A percentile compares a stretch with the other conserved stretches of the same genome.
Conservation (phyloP, 2,329 filamentous ascomycete species). For the Colletotrichum sp. region DNA sequence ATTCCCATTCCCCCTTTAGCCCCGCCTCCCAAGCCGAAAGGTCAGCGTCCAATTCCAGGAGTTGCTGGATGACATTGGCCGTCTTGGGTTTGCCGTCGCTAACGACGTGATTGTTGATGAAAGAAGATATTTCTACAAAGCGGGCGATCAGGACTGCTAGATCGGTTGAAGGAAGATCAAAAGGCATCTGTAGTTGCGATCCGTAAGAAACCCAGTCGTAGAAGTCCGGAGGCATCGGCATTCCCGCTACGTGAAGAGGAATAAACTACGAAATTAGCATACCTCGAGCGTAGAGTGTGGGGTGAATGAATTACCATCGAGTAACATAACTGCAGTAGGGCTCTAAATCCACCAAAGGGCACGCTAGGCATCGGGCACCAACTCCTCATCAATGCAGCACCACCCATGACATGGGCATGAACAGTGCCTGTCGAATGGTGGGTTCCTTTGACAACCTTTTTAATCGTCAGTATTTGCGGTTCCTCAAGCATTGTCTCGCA, state of each 20-base stretch:
- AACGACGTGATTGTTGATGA: slow-evolving; percentile 36
- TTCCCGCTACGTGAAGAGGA: slow-evolving; percentile 44
- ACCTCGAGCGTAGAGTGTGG: neutral
- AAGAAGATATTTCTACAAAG: slow-evolving; percentile 43
- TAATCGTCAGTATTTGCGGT: slow-evolving; percentile 21
- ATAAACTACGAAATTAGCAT: slow-evolving; percentile 43
- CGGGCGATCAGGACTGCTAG: slow-evolving; percentile 45
- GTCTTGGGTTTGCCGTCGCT: slow-evolving; percentile 41
- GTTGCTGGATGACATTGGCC: slow-evolving; percentile 39
- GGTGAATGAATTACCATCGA: slow-evolving; percentile 51
- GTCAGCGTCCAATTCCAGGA: slow-evolving; percentile 43
- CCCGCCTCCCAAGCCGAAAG: slow-evolving; percentile 44
- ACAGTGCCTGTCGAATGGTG: slow-evolving; percentile 54
- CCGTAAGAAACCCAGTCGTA: slow-evolving; percentile 49
- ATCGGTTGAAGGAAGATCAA: slow-evolving; percentile 44
- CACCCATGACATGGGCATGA: slow-evolving; percentile 64
- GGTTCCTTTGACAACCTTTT: slow-evolving; percentile 51
- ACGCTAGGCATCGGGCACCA: slow-evolving; percentile 43
- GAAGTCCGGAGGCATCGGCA: slow-evolving; percentile 43
- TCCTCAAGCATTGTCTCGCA: neutral
- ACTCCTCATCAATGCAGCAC: slow-evolving; percentile 60
- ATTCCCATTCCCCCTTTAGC: slow-evolving; percentile 41
- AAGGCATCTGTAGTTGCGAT: slow-evolving; percentile 35
- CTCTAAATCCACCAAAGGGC: slow-evolving; percentile 51
- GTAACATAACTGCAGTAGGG: slow-evolving; percentile 61